Percentiles rank a stretch among this genome's conserved stretches.
These are phyloP conservation scores for Heterobasidion annosum DNA, from an alignment of 1,284 basidiomycete genomes.

Conservation along the genomic window DNA sequence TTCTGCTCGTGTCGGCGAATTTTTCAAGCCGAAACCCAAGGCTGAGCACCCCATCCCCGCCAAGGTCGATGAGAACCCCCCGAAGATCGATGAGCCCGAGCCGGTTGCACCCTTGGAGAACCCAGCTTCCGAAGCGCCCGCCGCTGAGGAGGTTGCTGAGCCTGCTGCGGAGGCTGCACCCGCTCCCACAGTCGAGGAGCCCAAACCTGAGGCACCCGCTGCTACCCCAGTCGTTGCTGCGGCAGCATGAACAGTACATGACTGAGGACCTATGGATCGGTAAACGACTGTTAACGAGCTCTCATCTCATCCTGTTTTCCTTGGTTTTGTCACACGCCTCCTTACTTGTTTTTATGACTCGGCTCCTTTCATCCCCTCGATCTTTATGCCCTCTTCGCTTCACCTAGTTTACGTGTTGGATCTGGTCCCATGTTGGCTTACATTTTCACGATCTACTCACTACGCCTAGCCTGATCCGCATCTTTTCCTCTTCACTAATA, in stretches of 20 bases:
- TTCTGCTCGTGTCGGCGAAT: slow-evolving; percentile 65
- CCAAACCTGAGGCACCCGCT: slow-evolving; percentile 25
- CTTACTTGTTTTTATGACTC: slow-evolving; percentile 2
- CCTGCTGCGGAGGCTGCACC: slow-evolving; percentile 24
- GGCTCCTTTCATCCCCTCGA: slow-evolving; percentile 10
- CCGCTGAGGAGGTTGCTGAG: slow-evolving; percentile 26
- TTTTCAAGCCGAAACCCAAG: slow-evolving; percentile 76
- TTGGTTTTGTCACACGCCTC: slow-evolving; percentile 26
- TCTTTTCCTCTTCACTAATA: slow-evolving; percentile 24
- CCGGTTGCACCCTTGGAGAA: slow-evolving; percentile 72
- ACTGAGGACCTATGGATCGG: slow-evolving; percentile 15
- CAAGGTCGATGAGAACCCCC: slow-evolving; percentile 79
- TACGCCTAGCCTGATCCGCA: slow-evolving; percentile 44
- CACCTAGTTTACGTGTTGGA: slow-evolving; percentile 52
- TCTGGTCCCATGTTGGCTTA: slow-evolving; percentile 38
- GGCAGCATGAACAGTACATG: slow-evolving; percentile 39
- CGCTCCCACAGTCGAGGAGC: slow-evolving; percentile 23
- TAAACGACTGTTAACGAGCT: slow-evolving; percentile 46
- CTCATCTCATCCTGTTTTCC: slow-evolving; percentile 23
- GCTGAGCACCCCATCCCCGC: slow-evolving; percentile 60
- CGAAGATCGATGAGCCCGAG: slow-evolving; percentile 67
- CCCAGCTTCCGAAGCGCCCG: slow-evolving; percentile 34
- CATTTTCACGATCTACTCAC: slow-evolving; percentile 32
- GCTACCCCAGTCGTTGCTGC: slow-evolving; percentile 36
- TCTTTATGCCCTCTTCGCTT: slow-evolving; percentile 19